A percentile compares a stretch with the other conserved stretches of the same genome.
Evolutionary conservation across 2,329 filamentous ascomycete species (phyloP).

Genomic region (Diaporthe sp.): DNA sequence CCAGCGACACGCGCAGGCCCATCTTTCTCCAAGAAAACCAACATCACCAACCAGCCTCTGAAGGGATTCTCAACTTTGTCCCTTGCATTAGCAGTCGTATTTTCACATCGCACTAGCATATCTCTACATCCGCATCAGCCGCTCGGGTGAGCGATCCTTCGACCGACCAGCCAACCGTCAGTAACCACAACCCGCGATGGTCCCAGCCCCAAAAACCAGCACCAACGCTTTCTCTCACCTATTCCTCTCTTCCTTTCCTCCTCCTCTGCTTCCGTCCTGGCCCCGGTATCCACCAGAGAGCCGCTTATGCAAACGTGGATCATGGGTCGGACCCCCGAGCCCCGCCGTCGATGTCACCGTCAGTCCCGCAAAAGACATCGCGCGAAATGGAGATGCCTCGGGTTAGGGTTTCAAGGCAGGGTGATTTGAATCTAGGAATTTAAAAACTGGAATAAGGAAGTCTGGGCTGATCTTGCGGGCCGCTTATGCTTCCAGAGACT

Average conservation of each 20-base stretch:
- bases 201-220: background rate
- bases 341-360: slow-evolving; percentile 1
- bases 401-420: no score
- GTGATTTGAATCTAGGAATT: no score
- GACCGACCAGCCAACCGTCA: background rate
- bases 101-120: background rate
- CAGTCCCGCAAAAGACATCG: background rate
- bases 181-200: background rate
- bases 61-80: background rate
- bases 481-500: no score
- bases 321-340: background rate
- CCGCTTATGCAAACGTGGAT: slow-evolving; percentile 8
- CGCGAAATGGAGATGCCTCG: no score
- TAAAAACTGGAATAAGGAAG: no score
- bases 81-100: background rate
- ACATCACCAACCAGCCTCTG: background rate
- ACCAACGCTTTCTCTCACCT: background rate
- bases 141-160: background rate
- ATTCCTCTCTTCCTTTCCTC: background rate
- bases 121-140: slow-evolving; percentile 10
- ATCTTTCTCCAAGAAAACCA: background rate
- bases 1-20: slow-evolving; percentile 16
- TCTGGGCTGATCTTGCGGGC: no score
- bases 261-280: background rate
- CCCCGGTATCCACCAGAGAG: slow-evolving; percentile 6